These are phyloP conservation scores for Thielaviopsis euricoi DNA, from an alignment of 2,329 filamentous ascomycete species.

Conservation along the genomic window DNA sequence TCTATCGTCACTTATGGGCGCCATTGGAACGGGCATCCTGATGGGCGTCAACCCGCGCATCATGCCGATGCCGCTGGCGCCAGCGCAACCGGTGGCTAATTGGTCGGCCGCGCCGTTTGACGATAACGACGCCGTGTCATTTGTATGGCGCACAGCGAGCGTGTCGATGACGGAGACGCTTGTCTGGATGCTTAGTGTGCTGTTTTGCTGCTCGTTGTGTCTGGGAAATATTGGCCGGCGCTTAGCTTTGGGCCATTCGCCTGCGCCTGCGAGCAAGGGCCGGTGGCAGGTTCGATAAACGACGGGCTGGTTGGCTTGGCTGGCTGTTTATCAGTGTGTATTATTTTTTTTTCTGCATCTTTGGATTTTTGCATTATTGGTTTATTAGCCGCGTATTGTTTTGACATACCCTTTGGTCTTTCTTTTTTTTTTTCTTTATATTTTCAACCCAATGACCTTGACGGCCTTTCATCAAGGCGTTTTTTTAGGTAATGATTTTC, in stretches of 20 bases:
- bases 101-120: conserved; percentile 8
- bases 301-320: not conserved
- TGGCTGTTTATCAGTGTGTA: not conserved
- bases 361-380: not conserved
- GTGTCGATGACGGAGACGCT: conserved; percentile 53
- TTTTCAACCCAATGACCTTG: not conserved
- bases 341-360: not conserved
- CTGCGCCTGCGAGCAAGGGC: conserved; percentile 24
- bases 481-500: not conserved
- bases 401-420: not conserved
- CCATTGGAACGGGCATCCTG: conserved; percentile 57
- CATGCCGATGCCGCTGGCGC: conserved; percentile 48
- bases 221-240: conserved; percentile 90
- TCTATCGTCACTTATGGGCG: conserved; percentile 56
- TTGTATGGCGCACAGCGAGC: conserved; percentile 39
- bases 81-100: conserved; percentile 15
- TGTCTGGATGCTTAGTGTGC: conserved; percentile 81
- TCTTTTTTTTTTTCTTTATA: not conserved
- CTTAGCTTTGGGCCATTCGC: conserved; percentile 40
- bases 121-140: conserved; percentile 14
- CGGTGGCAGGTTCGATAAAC: conserved; percentile 20
- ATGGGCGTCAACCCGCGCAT: conserved; percentile 63
- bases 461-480: conserved; percentile 5
- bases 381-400: not conserved
- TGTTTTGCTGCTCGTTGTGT: conserved; percentile 89